A percentile compares a stretch with the other conserved stretches of the same genome.
Conservation (phyloP, 2,329 filamentous ascomycete species). For the Trichoderma hamatum region DNA sequence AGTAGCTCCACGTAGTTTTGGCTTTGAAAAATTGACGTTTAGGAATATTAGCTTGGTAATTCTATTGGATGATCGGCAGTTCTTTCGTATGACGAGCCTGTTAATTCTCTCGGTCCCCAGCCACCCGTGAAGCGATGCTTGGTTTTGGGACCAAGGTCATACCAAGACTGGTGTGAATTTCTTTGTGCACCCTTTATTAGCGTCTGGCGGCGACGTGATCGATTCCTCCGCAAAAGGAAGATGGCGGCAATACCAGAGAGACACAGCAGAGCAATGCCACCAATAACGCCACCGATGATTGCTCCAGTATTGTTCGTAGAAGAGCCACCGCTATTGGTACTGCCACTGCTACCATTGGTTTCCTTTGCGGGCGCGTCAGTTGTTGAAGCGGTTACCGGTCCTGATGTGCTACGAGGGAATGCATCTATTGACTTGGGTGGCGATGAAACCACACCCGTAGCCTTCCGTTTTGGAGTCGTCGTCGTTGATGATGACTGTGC, state of each 20-base stretch:
- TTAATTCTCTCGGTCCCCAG: constrained; percentile 19
- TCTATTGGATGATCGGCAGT: neutral
- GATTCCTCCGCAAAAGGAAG: constrained; percentile 28
- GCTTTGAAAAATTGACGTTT: neutral
- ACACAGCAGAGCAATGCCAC: constrained; percentile 41
- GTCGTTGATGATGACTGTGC: neutral
- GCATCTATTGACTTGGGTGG: constrained; percentile 21
- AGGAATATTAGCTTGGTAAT: neutral
- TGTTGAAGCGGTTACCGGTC: constrained; percentile 4
- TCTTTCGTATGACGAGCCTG: neutral
- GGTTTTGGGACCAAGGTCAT: neutral
- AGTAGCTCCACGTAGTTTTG: neutral
- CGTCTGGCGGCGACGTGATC: neutral
- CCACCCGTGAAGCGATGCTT: constrained; percentile 9
- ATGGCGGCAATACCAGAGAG: constrained; percentile 33
- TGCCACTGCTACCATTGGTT: neutral
- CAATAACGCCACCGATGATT: constrained; percentile 42
- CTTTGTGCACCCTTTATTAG: neutral
- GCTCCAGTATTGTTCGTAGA: constrained; percentile 35
- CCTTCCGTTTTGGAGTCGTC: neutral
- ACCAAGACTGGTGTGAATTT: neutral
- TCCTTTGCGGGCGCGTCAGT: constrained; percentile 12
- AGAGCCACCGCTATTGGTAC: neutral
- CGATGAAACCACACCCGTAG: constrained; percentile 1
- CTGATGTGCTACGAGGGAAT: constrained; percentile 4